Evolutionary conservation across 257 asterid species (phyloP).

Genomic region (Schizonepeta tenuifolia): DNA sequence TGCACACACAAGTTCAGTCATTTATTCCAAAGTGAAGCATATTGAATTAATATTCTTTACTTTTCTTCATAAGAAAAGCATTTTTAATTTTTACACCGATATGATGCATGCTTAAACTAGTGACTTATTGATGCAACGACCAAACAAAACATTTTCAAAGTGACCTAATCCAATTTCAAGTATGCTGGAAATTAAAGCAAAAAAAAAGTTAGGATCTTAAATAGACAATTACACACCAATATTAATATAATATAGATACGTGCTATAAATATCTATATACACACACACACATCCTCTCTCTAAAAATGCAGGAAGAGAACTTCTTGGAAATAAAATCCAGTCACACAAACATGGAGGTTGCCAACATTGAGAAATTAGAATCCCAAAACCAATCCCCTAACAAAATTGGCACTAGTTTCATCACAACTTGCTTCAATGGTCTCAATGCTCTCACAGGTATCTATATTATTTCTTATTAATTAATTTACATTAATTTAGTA

Average conservation of each 20-base stretch:
- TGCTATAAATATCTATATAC: background rate
- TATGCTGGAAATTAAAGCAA: background rate
- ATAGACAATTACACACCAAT: slow-evolving; percentile 4
- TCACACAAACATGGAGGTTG: background rate
- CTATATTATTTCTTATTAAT: too few relatives aligned
- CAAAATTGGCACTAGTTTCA: slow-evolving; percentile 47
- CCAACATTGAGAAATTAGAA: slow-evolving; percentile 29
- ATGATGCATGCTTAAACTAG: background rate
- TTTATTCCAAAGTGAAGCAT: background rate
- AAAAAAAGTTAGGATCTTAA: background rate
- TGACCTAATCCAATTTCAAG: slow-evolving; percentile 2
- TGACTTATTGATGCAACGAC: background rate
- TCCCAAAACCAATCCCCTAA: slow-evolving; percentile 33
- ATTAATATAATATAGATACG: background rate
- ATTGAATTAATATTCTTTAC: background rate
- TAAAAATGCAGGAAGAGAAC: background rate
- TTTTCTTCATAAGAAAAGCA: too few relatives aligned
- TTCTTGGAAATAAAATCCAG: background rate
- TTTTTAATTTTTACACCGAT: background rate
- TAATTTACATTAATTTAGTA: too few relatives aligned
- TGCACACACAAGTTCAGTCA: background rate
- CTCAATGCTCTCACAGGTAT: slow-evolving; percentile 55
- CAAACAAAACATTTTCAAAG: background rate
- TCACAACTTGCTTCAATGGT: slow-evolving; percentile 60
- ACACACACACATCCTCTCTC: background rate